Evolutionary conservation across 202 grass and related monocot species (phyloP).

Genomic region (Panicum virgatum): DNA sequence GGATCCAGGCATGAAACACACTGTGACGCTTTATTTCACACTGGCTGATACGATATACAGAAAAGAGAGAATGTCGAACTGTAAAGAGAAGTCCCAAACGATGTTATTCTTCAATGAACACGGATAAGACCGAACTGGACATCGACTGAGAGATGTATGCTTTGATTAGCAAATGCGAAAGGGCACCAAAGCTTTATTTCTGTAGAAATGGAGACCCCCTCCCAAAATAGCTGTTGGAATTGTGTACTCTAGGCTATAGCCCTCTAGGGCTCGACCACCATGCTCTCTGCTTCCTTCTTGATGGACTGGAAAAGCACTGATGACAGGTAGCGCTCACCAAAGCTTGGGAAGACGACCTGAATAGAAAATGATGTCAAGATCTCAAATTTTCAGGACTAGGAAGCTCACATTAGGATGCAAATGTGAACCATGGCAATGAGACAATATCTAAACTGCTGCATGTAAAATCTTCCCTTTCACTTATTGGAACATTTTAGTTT

Average conservation of each 20-base stretch:
- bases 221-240: neutral
- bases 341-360: slow-evolving; percentile 89
- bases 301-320: slow-evolving; percentile 76
- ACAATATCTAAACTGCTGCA: neutral
- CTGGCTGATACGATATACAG: slow-evolving; percentile 21
- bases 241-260: neutral
- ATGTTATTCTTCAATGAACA: slow-evolving; percentile 4
- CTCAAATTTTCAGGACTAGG: neutral
- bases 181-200: slow-evolving; percentile 39
- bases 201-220: neutral
- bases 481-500: no score
- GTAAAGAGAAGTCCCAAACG: neutral
- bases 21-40: slow-evolving; percentile 40
- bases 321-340: slow-evolving; percentile 87
- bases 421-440: neutral
- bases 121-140: neutral
- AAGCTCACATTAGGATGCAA: neutral
- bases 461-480: neutral
- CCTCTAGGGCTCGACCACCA: slow-evolving; percentile 71
- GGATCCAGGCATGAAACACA: slow-evolving; percentile 9
- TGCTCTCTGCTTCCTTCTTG: slow-evolving; percentile 78
- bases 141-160: neutral
- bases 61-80: neutral
- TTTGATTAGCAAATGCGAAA: slow-evolving; percentile 3
- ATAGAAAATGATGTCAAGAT: slow-evolving; percentile 2